These are phyloP conservation scores for Podospora bellae-mahoneyi DNA, from an alignment of 495 filamentous ascomycete genomes.

Conservation along the genomic window DNA sequence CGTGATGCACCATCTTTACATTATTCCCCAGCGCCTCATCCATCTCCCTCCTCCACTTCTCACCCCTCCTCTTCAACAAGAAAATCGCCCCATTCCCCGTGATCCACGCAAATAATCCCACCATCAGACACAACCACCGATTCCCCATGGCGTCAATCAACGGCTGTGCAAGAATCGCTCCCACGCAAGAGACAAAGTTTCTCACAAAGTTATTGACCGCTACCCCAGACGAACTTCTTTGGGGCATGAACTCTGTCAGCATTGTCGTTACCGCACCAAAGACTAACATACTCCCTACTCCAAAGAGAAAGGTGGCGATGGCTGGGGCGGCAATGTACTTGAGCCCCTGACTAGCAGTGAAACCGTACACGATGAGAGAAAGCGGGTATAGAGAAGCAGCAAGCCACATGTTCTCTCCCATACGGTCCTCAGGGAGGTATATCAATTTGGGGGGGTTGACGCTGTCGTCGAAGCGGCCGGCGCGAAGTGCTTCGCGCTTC, in stretches of 20 bases:
- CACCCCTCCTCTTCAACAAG: conserved; percentile 62
- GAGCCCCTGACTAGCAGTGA: conserved; percentile 42
- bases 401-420: conserved; percentile 85
- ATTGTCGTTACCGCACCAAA: conserved; percentile 76
- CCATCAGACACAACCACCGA: conserved; percentile 83
- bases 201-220: conserved; percentile 84
- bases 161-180: conserved; percentile 68
- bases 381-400: conserved; percentile 71
- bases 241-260: conserved; percentile 88
- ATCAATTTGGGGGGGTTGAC: conserved; percentile 60
- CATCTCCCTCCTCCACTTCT: conserved; percentile 68
- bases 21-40: conserved; percentile 38
- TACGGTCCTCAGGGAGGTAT: conserved; percentile 80
- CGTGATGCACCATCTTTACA: too few species aligned
- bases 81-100: conserved; percentile 56
- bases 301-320: conserved; percentile 86
- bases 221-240: conserved; percentile 67
- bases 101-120: conserved; percentile 62
- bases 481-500: conserved; percentile 71
- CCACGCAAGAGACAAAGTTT: conserved; percentile 82
- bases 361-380: conserved; percentile 64
- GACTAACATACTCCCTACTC: conserved; percentile 83
- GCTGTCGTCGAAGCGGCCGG: conserved; percentile 58
- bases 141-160: conserved; percentile 79
- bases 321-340: conserved; percentile 45